These are phyloP conservation scores for Parachaetomium inaequale DNA, from an alignment of 495 filamentous ascomycete species.

Conservation along the genomic window DNA sequence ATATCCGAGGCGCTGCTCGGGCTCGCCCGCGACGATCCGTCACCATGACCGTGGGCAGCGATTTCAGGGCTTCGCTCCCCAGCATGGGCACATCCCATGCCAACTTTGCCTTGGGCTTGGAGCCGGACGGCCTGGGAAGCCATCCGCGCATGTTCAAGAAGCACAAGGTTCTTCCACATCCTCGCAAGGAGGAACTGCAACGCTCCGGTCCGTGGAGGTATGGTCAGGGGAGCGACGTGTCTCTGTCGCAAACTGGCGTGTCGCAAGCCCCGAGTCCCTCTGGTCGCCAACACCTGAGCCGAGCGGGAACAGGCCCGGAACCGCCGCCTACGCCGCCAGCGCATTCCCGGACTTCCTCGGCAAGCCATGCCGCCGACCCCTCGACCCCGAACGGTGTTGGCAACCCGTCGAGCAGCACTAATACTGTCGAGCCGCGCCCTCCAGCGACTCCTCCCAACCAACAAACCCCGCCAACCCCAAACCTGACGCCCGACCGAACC, in stretches of 20 bases:
- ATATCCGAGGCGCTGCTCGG: neutral
- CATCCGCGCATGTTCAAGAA: constrained; percentile 49
- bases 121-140: constrained; percentile 16
- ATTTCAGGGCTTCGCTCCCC: constrained; percentile 20
- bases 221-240: constrained; percentile 19
- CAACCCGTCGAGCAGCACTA: constrained; percentile 34
- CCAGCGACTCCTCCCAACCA: constrained; percentile 59
- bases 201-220: constrained; percentile 18
- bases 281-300: constrained; percentile 30
- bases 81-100: constrained; percentile 26
- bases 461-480: constrained; percentile 66
- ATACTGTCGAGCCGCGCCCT: constrained; percentile 28
- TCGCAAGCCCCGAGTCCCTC: constrained; percentile 24
- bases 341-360: constrained; percentile 51
- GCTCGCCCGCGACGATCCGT: neutral
- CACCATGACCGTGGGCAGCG: constrained; percentile 25
- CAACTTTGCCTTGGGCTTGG: constrained; percentile 19
- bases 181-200: constrained; percentile 35
- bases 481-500: constrained; percentile 68
- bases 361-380: constrained; percentile 36
- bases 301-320: constrained; percentile 37
- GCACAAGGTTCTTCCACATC: constrained; percentile 53
- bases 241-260: constrained; percentile 24
- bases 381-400: constrained; percentile 35
- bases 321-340: constrained; percentile 53